Percentiles rank a stretch among this genome's conserved stretches.
Evolutionary conservation across 139 green algal species (phyloP).

Genomic region (Dunaliella primolecta): DNA sequence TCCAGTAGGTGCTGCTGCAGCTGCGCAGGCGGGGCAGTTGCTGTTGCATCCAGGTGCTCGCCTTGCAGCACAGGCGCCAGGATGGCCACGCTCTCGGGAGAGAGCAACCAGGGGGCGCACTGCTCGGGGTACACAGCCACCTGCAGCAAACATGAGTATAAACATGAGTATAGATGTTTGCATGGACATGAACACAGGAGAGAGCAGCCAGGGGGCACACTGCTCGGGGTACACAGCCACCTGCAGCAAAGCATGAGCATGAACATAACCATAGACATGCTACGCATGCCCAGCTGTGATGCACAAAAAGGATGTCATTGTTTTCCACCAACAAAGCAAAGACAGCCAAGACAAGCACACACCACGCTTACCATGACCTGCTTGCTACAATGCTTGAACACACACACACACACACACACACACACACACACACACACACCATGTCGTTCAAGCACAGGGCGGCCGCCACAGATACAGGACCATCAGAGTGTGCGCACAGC

Average conservation of each 20-base stretch:
- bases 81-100: slow-evolving; percentile 31
- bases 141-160: slow-evolving; percentile 17
- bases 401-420: background rate
- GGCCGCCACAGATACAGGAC: slow-evolving; percentile 34
- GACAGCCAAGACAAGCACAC: no score
- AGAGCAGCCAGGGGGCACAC: slow-evolving; percentile 40
- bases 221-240: slow-evolving; percentile 34
- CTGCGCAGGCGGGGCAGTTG: slow-evolving; percentile 9
- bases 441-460: slow-evolving; percentile 36
- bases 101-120: slow-evolving; percentile 46
- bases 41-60: slow-evolving; percentile 24
- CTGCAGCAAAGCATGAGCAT: slow-evolving; percentile 5
- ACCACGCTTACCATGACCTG: no score
- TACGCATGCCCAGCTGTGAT: no score
- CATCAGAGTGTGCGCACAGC: slow-evolving; percentile 47
- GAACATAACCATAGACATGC: slow-evolving; percentile 9
- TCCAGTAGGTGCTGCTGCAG: slow-evolving; percentile 53
- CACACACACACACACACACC: slow-evolving; percentile 18
- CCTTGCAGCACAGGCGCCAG: slow-evolving; percentile 36
- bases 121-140: slow-evolving; percentile 37
- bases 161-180: no score
- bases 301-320: no score
- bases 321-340: background rate
- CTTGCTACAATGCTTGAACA: no score
- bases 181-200: no score